phyloP scores from a whole-genome alignment of 1,284 basidiomycete genomes.

The Malassezia sp. region DNA sequence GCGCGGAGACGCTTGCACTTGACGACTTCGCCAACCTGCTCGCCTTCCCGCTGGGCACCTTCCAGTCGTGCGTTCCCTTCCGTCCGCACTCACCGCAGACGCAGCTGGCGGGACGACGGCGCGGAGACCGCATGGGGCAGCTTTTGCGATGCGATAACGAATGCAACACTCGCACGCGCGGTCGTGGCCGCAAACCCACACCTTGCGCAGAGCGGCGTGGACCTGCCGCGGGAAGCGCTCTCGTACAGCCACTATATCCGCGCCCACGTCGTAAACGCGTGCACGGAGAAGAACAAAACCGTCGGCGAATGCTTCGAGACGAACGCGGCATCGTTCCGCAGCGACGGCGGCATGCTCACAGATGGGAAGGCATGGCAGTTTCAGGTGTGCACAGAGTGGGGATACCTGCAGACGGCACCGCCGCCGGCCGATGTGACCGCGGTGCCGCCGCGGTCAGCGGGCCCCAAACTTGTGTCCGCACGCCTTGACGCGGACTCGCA shows the following conservation, averaged over 20 bases:
- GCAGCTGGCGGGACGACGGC: neutral
- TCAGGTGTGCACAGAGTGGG: conserved; percentile 73
- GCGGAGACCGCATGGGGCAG: neutral
- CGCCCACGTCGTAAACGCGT: too few relatives aligned
- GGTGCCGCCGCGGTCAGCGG: conserved; percentile 16
- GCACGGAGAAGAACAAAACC: too few relatives aligned
- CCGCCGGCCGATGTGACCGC: conserved; percentile 15
- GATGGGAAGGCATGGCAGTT: conserved; percentile 79
- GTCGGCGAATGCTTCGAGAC: conserved; percentile 64
- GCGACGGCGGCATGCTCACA: conserved; percentile 58
- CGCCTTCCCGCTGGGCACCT: conserved; percentile 29
- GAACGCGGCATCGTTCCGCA: conserved; percentile 24
- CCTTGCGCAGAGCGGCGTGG: too few relatives aligned
- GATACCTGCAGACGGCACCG: conserved; percentile 57
- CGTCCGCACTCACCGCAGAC: too few relatives aligned
- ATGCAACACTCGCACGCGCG: neutral
- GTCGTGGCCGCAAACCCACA: too few relatives aligned
- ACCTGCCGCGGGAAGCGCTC: neutral
- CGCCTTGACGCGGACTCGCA: conserved; percentile 65
- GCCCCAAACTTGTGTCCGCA: conserved; percentile 60
- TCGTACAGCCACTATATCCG: neutral
- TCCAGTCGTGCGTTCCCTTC: too few relatives aligned
- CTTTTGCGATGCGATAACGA: neutral
- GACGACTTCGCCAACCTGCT: conserved; percentile 34
- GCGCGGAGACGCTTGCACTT: conserved; percentile 23